These are phyloP conservation scores for Phytophthora vignae DNA, from an alignment of 352 stramenopile species.

Conservation along the genomic window DNA sequence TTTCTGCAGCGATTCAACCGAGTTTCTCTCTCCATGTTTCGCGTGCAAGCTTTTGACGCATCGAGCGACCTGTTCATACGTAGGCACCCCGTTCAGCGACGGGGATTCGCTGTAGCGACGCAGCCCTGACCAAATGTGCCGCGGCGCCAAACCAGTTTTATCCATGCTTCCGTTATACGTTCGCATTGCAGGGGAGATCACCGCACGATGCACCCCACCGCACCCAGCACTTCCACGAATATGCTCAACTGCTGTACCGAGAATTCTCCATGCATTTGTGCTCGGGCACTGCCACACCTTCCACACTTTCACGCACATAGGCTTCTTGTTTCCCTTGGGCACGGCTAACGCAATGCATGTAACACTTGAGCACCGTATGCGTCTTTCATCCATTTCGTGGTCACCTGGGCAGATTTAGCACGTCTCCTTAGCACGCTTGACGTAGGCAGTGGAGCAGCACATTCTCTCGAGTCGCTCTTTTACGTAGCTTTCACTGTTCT, in stretches of 20 bases:
- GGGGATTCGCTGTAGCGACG: slow-evolving; percentile 1
- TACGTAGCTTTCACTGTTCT: background rate
- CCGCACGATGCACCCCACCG: background rate
- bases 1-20: background rate
- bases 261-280: background rate
- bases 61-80: slow-evolving; percentile 1
- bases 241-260: background rate
- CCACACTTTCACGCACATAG: slow-evolving; percentile 2
- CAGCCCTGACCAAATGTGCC: slow-evolving; percentile 10
- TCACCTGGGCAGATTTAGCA: background rate
- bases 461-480: background rate
- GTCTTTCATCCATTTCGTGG: background rate
- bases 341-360: background rate
- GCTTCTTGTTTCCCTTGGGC: background rate
- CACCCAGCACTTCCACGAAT: background rate
- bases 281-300: slow-evolving; percentile 2
- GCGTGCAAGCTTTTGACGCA: slow-evolving; percentile 2
- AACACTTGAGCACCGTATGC: background rate
- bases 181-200: slow-evolving; percentile 1
- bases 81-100: background rate
- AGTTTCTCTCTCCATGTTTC: background rate
- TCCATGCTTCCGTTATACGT: slow-evolving; percentile 6
- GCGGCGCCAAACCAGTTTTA: slow-evolving; percentile 3
- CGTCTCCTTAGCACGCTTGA: background rate
- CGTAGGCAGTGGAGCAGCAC: background rate